These are phyloP conservation scores for Trametes hirsuta DNA, from an alignment of 1,284 basidiomycete genomes.

Conservation along the genomic window DNA sequence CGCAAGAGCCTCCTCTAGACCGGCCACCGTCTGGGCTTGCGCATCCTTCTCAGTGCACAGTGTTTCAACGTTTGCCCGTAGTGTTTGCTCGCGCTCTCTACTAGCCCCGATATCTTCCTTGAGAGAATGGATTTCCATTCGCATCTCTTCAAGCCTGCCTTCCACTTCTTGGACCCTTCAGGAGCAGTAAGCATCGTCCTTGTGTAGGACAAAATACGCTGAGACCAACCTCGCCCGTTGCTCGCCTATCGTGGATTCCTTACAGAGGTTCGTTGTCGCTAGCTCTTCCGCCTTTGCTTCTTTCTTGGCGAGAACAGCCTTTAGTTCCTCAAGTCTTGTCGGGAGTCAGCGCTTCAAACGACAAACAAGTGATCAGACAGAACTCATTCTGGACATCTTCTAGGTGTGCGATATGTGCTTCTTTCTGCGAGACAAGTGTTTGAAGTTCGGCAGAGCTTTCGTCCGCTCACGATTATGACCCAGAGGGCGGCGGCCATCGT, in stretches of 20 bases:
- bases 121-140: constrained; percentile 31
- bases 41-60: constrained; percentile 15
- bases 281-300: constrained; percentile 7
- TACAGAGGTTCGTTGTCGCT: neutral
- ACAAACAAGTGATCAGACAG: neutral
- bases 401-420: constrained; percentile 22
- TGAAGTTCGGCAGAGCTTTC: constrained; percentile 23
- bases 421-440: constrained; percentile 20
- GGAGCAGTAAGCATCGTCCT: neutral
- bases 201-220: neutral
- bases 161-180: constrained; percentile 30
- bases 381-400: constrained; percentile 23
- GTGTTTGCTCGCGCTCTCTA: constrained; percentile 26
- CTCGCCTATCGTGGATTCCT: constrained; percentile 11
- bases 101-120: constrained; percentile 34
- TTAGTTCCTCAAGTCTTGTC: constrained; percentile 7
- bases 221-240: neutral
- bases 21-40: constrained; percentile 13
- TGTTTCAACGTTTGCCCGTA: constrained; percentile 11
- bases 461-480: neutral
- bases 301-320: neutral
- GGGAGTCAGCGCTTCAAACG: neutral
- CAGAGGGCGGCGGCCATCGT: neutral
- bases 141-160: constrained; percentile 20
- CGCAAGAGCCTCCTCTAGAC: constrained; percentile 15